phyloP scores from a whole-genome alignment of 2,329 filamentous ascomycete genomes.

The Daldinia sp. region DNA sequence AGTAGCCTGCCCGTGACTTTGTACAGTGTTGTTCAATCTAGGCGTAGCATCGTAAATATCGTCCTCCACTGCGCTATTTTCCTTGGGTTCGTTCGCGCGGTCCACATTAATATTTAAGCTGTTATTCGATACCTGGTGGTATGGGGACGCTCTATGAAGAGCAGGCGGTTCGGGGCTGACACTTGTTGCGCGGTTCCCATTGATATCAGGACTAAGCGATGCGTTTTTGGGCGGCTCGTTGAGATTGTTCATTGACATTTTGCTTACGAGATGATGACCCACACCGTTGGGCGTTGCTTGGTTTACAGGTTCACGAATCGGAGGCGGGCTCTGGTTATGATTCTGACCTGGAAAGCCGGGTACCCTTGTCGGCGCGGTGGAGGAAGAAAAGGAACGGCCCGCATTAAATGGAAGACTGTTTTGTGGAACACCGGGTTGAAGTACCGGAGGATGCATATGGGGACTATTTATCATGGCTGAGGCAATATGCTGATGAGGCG shows the following conservation, averaged over 20 bases:
- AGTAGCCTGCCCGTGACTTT: background rate
- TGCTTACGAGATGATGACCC: constrained; percentile 43
- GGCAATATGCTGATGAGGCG: constrained; percentile 44
- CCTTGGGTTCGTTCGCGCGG: constrained; percentile 44
- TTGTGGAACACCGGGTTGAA: constrained; percentile 32
- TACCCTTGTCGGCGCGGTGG: background rate
- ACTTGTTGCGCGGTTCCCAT: constrained; percentile 39
- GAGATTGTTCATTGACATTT: constrained; percentile 38
- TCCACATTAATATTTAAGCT: constrained; percentile 48
- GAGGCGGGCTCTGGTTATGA: background rate
- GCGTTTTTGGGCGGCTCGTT: constrained; percentile 15
- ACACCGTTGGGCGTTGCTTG: background rate
- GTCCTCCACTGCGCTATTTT: constrained; percentile 38
- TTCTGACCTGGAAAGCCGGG: constrained; percentile 1
- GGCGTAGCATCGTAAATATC: constrained; percentile 52
- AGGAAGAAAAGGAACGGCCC: constrained; percentile 19
- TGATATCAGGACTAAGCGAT: constrained; percentile 44
- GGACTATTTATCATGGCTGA: constrained; percentile 40
- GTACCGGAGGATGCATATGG: constrained; percentile 10
- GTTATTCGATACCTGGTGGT: constrained; percentile 46
- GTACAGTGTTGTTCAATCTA: constrained; percentile 26
- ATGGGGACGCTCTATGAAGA: constrained; percentile 14
- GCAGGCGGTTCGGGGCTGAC: constrained; percentile 47
- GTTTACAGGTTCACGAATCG: background rate
- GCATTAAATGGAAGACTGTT: constrained; percentile 2